Evolutionary conservation across 805 yeast species (phyloP).

Genomic region (Jamesozyma spencerorum): DNA sequence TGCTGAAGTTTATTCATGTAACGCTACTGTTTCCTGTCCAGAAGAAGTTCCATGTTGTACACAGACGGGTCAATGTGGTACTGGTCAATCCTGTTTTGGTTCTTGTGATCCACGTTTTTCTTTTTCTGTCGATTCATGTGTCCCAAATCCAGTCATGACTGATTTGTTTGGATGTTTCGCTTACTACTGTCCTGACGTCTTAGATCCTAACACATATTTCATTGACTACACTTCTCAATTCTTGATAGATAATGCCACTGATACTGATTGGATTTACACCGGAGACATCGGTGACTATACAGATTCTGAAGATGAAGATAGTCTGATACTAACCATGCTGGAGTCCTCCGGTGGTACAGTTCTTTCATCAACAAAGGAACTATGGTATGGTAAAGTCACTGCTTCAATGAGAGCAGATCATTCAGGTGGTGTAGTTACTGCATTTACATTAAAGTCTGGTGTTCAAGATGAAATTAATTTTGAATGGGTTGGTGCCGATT

Average conservation of each 20-base stretch:
- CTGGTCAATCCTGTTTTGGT: conserved; percentile 66
- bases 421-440: conserved; percentile 71
- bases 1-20: conserved; percentile 35
- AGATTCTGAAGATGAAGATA: conserved; percentile 42
- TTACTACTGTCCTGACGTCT: too few species aligned
- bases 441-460: conserved; percentile 71
- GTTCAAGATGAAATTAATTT: conserved; percentile 86
- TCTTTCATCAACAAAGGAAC: conserved; percentile 62
- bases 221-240: conserved; percentile 29
- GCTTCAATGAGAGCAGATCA: conserved; percentile 66
- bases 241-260: conserved; percentile 57
- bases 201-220: conserved; percentile 41
- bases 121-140: conserved; percentile 52
- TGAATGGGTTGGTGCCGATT: conserved; percentile 74
- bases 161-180: too few species aligned
- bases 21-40: conserved; percentile 54
- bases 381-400: conserved; percentile 82
- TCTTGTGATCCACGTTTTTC: conserved; percentile 80
- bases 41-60: conserved; percentile 78
- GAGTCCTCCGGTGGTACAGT: conserved; percentile 67
- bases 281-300: conserved; percentile 52
- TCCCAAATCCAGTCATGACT: conserved; percentile 76
- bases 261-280: conserved; percentile 55
- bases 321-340: conserved; percentile 69
- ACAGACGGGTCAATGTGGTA: conserved; percentile 71